Evolutionary conservation across 2,329 filamentous ascomycete species (phyloP).

Genomic region (Endoconidiophora laricicola): DNA sequence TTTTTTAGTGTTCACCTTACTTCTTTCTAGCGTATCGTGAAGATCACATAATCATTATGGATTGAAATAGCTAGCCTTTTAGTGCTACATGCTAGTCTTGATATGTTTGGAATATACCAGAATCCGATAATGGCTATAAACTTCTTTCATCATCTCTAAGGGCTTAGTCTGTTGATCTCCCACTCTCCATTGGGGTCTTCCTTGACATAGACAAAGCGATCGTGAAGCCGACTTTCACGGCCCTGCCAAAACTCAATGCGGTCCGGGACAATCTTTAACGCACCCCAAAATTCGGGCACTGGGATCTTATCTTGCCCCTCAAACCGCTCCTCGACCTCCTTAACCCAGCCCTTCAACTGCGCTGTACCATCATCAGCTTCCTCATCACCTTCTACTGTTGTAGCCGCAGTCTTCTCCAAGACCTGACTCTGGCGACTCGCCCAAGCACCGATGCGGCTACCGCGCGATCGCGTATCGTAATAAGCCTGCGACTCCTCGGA

Average conservation of each 20-base stretch:
- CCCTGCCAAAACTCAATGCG: constrained; percentile 95
- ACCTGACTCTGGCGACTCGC: constrained; percentile 77
- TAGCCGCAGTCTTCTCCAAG: constrained; percentile 30
- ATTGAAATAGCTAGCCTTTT: no score
- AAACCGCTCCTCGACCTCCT: constrained; percentile 61
- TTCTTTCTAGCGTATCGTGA: neutral
- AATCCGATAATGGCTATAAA: no score
- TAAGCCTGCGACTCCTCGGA: constrained; percentile 56
- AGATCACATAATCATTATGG: no score
- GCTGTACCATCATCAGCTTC: constrained; percentile 48
- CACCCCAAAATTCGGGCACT: constrained; percentile 89
- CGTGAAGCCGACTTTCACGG: constrained; percentile 73
- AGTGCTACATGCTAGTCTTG: no score
- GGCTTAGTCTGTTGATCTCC: constrained; percentile 58
- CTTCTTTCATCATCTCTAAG: constrained; percentile 25
- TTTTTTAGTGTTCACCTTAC: neutral
- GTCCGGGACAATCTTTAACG: constrained; percentile 68
- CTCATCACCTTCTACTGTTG: constrained; percentile 13
- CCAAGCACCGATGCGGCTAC: constrained; percentile 80
- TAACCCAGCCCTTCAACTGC: constrained; percentile 61
- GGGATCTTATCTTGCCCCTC: constrained; percentile 64
- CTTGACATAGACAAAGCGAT: constrained; percentile 63
- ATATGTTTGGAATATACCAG: no score
- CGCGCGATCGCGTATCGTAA: constrained; percentile 54
- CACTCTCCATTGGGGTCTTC: constrained; percentile 34